Base-by-base conservation (phyloP, 73 alveolate species). In the Blepharisma japonicum region DNA sequence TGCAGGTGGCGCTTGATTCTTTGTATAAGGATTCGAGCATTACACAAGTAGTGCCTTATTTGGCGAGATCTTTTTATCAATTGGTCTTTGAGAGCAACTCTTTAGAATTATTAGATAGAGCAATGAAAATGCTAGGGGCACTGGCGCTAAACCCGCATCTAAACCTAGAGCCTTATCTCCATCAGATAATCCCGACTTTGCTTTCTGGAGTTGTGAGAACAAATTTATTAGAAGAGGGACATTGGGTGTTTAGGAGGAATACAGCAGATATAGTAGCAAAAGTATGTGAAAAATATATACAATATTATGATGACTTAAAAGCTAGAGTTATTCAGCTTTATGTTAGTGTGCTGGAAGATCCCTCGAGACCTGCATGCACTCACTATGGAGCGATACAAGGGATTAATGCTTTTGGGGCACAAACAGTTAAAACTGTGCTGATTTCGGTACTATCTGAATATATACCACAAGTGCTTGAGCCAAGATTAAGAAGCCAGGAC, bases 351-450 rank as follows among this genome's bases (percentile, higher is more conserved):
- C 46, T 61, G 2, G 74, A 61, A 61, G 74, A 61, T 25, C 14
- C 11, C 18, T 9, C 39, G 2, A 61, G 5, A 5, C 38, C 74
- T 1, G 18, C 74, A 2, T n/a, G 18, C 11, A 61, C 47, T 61
- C 74, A 61, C 5, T 61, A 61, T 61, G 38, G 47, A 25, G 74
- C 74, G 39, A 61, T 61, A 18, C 74, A 61, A 61, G 74, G 74
- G 23, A 61, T 61, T 18, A 61, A 61, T 25, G 74, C 74, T 61
- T 61, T 61, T 61, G 74, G 74, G 4, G 74, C 14, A 14, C 47
- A 14, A 9, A 14, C 47, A 8, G 23, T 61, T 2, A 61, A 61
- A 25, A 61, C 14, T 25, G n/a, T 61, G 4, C 46, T 61, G 39
- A 3, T 61, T 14, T 39, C 74, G 2, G 5, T 61, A 39, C 47